Base-by-base conservation (phyloP, 345 rosid species). In the Melaleuca quinquenervia region DNA sequence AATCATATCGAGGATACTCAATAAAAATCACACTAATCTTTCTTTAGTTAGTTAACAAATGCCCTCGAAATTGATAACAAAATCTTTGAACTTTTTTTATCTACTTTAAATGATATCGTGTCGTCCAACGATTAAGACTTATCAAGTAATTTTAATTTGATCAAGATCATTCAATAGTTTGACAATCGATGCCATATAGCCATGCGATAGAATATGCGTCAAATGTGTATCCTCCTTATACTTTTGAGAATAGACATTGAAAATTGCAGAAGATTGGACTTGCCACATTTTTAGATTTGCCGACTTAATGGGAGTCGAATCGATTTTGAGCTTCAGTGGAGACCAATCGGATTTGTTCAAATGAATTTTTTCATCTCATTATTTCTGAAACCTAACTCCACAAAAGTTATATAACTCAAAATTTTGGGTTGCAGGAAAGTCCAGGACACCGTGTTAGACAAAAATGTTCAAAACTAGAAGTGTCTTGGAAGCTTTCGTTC, bases 271-370 rank as follows among this genome's bases (percentile, higher is more conserved):
- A 58, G 36, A 58, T 58, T 13, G 36, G 8, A n/a, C 3, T n/a
- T 58, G 16, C 8, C 32, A n/a, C n/a, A 56, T 56, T 26, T 56
- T 1, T 56, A 7, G 3, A 56, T 11, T 0, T 56, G 29, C 11
- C 15, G 0, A 56, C 7, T 2, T 5, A 56, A 11, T 5, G 16
- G 15, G 32, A 58, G n/a, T n/a, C 2, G 0, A 7, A 5, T n/a
- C 2, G 16, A 2, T n/a, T n/a, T 58, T n/a, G 3, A 6, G 18
- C 3, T 58, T 58, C 6, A 58, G 12, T 58, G 1, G 16, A n/a
- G n/a, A 58, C 1, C 18, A 13, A n/a, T n/a, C n/a, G 32, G n/a
- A 7, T 58, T 58, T 13, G 3, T 58, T 1, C 1, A 12, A 58
- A 58, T 12, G 64, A 58, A 7, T 2, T 14, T 5, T 26, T 58